Percentiles rank a stretch among this genome's conserved stretches.
These are phyloP conservation scores for Oryza rufipogon DNA, from an alignment of 176 grass and related monocot genomes.

Conservation along the genomic window DNA sequence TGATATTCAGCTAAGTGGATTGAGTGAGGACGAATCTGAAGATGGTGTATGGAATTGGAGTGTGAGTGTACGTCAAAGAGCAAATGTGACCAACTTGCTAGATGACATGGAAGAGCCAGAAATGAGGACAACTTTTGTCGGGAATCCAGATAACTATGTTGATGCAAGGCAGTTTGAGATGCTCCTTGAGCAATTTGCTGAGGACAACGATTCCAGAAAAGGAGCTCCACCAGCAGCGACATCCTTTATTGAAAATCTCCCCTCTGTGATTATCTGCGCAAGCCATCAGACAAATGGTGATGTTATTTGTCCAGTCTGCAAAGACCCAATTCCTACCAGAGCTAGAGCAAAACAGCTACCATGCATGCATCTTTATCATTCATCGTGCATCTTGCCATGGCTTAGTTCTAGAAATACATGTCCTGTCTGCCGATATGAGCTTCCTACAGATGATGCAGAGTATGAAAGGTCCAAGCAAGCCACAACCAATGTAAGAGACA, in stretches of 20 bases:
- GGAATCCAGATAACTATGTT: slow-evolving; percentile 75
- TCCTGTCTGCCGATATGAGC: slow-evolving; percentile 83
- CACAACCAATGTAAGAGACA: slow-evolving; percentile 36
- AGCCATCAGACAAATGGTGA: slow-evolving; percentile 51
- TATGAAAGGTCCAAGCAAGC: slow-evolving; percentile 64
- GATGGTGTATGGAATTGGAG: slow-evolving; percentile 49
- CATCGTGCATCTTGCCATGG: slow-evolving; percentile 84
- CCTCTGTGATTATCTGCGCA: slow-evolving; percentile 62
- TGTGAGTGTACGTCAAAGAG: slow-evolving; percentile 22
- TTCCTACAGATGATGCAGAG: slow-evolving; percentile 76
- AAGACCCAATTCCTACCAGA: slow-evolving; percentile 56
- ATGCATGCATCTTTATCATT: slow-evolving; percentile 82
- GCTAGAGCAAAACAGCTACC: slow-evolving; percentile 72
- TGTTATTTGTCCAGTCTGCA: slow-evolving; percentile 84
- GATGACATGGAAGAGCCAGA: slow-evolving; percentile 38
- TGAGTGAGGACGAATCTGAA: slow-evolving; percentile 37
- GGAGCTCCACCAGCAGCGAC: slow-evolving; percentile 74
- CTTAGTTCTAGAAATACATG: slow-evolving; percentile 81
- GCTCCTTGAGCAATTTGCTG: slow-evolving; percentile 76
- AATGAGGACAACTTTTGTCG: slow-evolving; percentile 48
- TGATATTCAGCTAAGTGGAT: slow-evolving; percentile 30
- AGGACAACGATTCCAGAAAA: slow-evolving; percentile 61
- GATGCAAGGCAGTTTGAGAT: slow-evolving; percentile 71
- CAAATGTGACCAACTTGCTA: slow-evolving; percentile 35
- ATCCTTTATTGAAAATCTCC: slow-evolving; percentile 55